Evolutionary conservation across 257 asterid species (phyloP).

Genomic region (Plectranthus barbatus): DNA sequence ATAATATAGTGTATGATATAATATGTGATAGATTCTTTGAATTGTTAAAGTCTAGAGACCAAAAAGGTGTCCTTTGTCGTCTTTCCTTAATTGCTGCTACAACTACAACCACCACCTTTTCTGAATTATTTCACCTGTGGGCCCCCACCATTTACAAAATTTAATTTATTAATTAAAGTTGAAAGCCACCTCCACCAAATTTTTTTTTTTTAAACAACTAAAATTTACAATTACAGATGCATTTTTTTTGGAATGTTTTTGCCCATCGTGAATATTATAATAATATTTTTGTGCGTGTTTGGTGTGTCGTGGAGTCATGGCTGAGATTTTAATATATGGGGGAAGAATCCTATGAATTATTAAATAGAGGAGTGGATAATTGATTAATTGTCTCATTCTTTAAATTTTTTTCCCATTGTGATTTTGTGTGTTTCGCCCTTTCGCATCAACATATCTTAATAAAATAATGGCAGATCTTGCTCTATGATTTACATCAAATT

Average conservation of each 20-base stretch:
- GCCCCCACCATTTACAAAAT: conserved; percentile 24
- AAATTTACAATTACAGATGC: not conserved
- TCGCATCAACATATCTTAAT: too few relatives aligned
- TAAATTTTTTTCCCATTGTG: too few relatives aligned
- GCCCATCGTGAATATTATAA: not conserved
- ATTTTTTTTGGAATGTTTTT: not conserved
- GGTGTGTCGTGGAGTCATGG: not conserved
- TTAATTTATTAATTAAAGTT: not conserved
- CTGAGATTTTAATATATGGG: not conserved
- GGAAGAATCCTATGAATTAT: not conserved
- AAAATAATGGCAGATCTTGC: not conserved
- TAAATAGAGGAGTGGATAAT: too few relatives aligned
- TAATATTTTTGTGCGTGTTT: not conserved
- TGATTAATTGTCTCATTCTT: too few relatives aligned
- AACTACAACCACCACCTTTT: conserved; percentile 27
- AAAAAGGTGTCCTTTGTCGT: conserved; percentile 32
- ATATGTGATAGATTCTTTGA: not conserved
- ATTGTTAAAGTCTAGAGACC: not conserved
- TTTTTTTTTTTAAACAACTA: not conserved
- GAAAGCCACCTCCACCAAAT: not conserved
- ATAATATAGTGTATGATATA: not conserved
- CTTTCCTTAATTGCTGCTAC: not conserved
- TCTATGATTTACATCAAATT: too few relatives aligned
- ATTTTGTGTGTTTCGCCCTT: too few relatives aligned
- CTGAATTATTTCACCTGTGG: conserved; percentile 14